A percentile compares a stretch with the other conserved stretches of the same genome.
phyloP scores from a whole-genome alignment of 148 eudicot species.

The Drosera capensis region DNA sequence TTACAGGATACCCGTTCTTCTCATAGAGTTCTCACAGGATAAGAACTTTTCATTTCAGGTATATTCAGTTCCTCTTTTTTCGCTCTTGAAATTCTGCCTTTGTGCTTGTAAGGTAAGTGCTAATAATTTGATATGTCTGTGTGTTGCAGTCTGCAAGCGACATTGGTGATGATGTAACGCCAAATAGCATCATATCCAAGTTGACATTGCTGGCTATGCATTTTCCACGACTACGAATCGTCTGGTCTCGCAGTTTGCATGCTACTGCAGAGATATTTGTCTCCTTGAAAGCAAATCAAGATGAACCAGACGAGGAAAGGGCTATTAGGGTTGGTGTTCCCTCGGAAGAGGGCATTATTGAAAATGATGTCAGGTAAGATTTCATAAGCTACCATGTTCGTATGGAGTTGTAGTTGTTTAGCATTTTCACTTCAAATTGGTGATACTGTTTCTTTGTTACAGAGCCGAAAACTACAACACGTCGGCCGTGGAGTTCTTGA shows the following conservation, averaged over 20 bases:
- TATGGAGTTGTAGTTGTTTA: no score
- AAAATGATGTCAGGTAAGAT: slow-evolving; percentile 79
- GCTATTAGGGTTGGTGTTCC: slow-evolving; percentile 96
- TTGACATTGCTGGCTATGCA: slow-evolving; percentile 82
- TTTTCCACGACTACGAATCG: slow-evolving; percentile 92
- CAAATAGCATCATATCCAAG: slow-evolving; percentile 79
- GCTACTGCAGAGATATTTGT: slow-evolving; percentile 97
- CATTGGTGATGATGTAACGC: slow-evolving; percentile 87
- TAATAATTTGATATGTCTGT: no score
- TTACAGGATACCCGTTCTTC: slow-evolving; percentile 80
- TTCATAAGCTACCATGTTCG: no score
- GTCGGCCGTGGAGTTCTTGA: slow-evolving; percentile 80
- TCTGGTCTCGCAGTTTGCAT: slow-evolving; percentile 98
- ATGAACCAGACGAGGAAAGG: slow-evolving; percentile 86
- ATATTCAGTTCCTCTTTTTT: slow-evolving; percentile 2
- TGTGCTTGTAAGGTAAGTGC: not conserved
- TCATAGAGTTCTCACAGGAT: slow-evolving; percentile 96
- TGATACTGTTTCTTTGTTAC: slow-evolving; percentile 3
- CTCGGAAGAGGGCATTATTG: slow-evolving; percentile 85
- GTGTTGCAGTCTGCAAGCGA: slow-evolving; percentile 84
- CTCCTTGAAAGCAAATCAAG: slow-evolving; percentile 82
- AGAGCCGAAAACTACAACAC: slow-evolving; percentile 99
- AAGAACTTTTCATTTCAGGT: slow-evolving; percentile 99
- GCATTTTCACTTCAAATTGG: no score
- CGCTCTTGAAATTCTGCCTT: not conserved